Percentiles rank a stretch among this genome's conserved stretches.
phyloP scores from a whole-genome alignment of 2,329 filamentous ascomycete genomes.

The Trichophyton equinum region DNA sequence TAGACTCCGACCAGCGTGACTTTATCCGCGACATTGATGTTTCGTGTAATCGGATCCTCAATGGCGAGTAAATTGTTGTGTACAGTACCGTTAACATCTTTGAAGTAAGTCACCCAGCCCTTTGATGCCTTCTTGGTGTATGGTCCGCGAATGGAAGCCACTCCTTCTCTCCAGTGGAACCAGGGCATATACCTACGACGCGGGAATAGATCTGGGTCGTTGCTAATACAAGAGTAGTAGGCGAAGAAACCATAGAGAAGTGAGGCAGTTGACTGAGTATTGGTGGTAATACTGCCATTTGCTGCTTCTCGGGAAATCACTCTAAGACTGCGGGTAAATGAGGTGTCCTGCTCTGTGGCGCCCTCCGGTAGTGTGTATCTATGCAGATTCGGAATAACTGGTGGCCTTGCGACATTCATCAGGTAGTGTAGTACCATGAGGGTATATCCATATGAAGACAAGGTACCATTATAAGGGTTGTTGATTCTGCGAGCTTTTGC shows the following conservation, averaged over 20 bases:
- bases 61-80: slow-evolving; percentile 78
- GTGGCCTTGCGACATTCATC: slow-evolving; percentile 66
- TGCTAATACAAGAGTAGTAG: slow-evolving; percentile 55
- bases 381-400: slow-evolving; percentile 66
- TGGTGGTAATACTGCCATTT: slow-evolving; percentile 50
- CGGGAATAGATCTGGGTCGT: neutral
- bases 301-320: slow-evolving; percentile 52
- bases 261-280: slow-evolving; percentile 55
- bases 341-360: slow-evolving; percentile 56
- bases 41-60: slow-evolving; percentile 79
- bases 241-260: slow-evolving; percentile 77
- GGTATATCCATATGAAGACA: slow-evolving; percentile 84
- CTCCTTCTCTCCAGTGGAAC: slow-evolving; percentile 71
- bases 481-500: slow-evolving; percentile 77
- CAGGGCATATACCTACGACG: slow-evolving; percentile 17
- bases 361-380: slow-evolving; percentile 29
- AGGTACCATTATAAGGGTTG: slow-evolving; percentile 69
- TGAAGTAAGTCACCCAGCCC: slow-evolving; percentile 71
- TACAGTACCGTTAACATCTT: slow-evolving; percentile 58
- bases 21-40: slow-evolving; percentile 79
- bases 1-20: slow-evolving; percentile 74
- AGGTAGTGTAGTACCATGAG: slow-evolving; percentile 87
- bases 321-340: slow-evolving; percentile 65
- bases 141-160: slow-evolving; percentile 62
- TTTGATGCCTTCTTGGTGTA: slow-evolving; percentile 69